Base-by-base conservation (phyloP, 2,329 filamentous ascomycete species). In the Beauveria brongniartii region DNA sequence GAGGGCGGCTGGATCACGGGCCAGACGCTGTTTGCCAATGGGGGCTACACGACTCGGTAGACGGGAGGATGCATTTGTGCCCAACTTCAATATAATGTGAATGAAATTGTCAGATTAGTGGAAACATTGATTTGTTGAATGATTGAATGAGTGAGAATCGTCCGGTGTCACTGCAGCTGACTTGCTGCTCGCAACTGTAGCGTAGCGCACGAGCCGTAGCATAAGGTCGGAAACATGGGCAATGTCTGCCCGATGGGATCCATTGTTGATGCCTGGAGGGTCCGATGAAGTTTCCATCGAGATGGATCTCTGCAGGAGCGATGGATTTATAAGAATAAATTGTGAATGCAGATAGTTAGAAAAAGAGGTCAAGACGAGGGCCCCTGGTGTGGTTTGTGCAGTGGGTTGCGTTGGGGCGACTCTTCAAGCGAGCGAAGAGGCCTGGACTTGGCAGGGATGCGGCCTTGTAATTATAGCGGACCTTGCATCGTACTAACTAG, bases 21-120 rank as follows among this genome's bases (percentile, higher is more conserved):
- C 24, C 75, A 79, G 69, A 79, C 76, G 5, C 73, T 79, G 63
- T 78, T 79, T 68, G 74, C 75, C n/a, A 79, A 80, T 63, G 76
- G 76, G 12, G 77, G 76, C 10, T 79, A 79, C 63, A 78, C 76
- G 2, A 78, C 75, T 37, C 72, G 76, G 30, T 77, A 67, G 57
- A 50, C 20, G 10, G 12, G 16, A n/a, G 16, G 20, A 18, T 20
- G 44, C 16, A 9, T 28, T 50, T 30, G 18, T 55, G 40, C 37
- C 52, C 20, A 16, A 53, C 1, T 16, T 26, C 3, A 20, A 30
- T 44, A 44, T 7, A 18, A 2, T 30, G 12, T 24, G 37, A 18
- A 56, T 30, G 22, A 55, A 2, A n/a, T n/a, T 51, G 20, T 6
- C 5, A 12, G 51, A 41, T 28, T 22, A 18, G n/a, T 40, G 51